Evolutionary conservation across 352 stramenopile species (phyloP).

Genomic region (Globisporangium paddicum): DNA sequence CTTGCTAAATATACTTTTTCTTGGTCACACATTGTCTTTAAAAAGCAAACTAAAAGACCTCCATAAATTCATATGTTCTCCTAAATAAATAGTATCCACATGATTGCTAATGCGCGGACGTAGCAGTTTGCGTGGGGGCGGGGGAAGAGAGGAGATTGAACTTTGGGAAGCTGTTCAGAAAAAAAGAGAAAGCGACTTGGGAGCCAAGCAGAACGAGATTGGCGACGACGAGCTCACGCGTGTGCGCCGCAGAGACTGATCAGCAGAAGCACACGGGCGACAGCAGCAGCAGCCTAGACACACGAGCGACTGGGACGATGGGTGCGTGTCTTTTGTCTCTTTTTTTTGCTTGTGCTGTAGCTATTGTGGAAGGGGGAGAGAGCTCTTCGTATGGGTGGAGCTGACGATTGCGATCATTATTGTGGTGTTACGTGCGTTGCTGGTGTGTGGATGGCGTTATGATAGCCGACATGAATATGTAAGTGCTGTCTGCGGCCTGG

Average conservation of each 20-base stretch:
- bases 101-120: neutral
- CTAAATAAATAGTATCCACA: no score
- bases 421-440: neutral
- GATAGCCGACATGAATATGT: slow-evolving; percentile 5
- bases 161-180: neutral
- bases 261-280: neutral
- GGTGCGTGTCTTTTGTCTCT: neutral
- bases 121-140: neutral
- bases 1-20: no score
- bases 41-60: no score
- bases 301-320: neutral
- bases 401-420: neutral
- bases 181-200: no score
- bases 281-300: neutral
- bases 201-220: neutral
- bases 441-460: neutral
- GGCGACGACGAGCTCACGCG: no score
- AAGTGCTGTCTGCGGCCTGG: no score
- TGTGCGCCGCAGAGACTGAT: no score
- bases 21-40: no score
- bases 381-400: neutral
- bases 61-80: no score
- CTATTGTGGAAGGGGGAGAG: no score
- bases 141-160: neutral
- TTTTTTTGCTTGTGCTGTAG: no score